Base-by-base conservation (phyloP, 257 asterid species). In the Nicotiana otophora region DNA sequence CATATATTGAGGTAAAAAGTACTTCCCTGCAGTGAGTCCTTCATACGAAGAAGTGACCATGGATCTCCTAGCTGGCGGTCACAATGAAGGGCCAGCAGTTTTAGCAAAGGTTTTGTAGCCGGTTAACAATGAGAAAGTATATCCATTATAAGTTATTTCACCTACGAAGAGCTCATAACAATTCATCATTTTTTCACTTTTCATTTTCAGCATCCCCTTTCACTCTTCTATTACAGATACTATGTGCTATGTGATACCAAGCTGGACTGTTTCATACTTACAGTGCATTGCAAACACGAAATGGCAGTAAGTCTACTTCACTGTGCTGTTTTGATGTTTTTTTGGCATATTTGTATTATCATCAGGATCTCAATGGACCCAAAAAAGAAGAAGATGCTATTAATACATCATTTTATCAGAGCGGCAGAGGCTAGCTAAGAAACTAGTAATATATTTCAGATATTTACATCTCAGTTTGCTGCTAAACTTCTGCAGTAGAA, bases 221-320 rank as follows among this genome's bases (percentile, higher is more conserved):
- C 36, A 31, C n/a, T 64, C 57, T 78, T 34, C 7, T 77, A 16
- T 60, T 88, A 87, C 95, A 95, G 99, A 78, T 93, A 91, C 86
- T 93, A 93, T 89, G 63, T 92, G 85, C 87, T 95, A 80, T 92
- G 97, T 70, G 99, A 92, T 86, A 85, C 97, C 76, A 90, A 88
- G 81, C 93, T 90, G 89, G 85, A 65, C 31, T 89, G 97, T 87
- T 92, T 82, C 76, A 87, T 92, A 58, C 85, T 95, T 39, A 87
- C 98, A 23, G 94, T 91, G 62, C 93, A 93, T 62, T 93, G 93
- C 80, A 88, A 92, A 82, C 87, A 81, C 20, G 86, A 85, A 76
- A 93, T 91, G 62, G 94, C 92, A 15, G 99, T 95, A 88, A 86
- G 96, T 86, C 67, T n/a, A 79, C 57, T 72, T 67, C 55, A 42